Percentiles rank a stretch among this genome's conserved stretches.
phyloP scores from a whole-genome alignment of 2,329 filamentous ascomycete genomes.

The Gnomoniopsis sp. region DNA sequence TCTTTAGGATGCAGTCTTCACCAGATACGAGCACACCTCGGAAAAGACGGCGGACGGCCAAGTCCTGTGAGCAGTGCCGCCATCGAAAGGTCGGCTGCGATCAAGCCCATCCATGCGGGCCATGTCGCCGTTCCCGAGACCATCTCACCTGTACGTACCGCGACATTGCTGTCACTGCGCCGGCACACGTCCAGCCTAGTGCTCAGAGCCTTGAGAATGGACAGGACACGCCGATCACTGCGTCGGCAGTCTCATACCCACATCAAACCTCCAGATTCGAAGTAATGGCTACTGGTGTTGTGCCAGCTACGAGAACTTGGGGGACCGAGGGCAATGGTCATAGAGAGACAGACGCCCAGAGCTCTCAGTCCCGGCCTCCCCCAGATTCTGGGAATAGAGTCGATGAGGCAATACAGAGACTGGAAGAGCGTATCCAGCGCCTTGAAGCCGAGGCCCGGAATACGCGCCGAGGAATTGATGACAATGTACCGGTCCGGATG shows the following conservation, averaged over 20 bases:
- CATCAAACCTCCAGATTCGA: neutral
- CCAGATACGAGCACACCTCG: neutral
- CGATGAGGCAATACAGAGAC: neutral
- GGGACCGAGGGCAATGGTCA: neutral
- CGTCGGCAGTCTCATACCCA: neutral
- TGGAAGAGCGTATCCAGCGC: neutral
- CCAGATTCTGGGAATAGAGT: neutral
- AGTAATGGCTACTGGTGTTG: neutral
- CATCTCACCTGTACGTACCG: conserved; percentile 1
- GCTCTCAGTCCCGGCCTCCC: neutral
- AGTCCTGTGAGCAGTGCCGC: conserved; percentile 8
- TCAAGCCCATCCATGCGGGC: conserved; percentile 1
- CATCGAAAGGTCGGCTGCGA: conserved; percentile 8
- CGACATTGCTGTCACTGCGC: neutral
- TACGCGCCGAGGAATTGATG: neutral
- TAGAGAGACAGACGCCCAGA: neutral
- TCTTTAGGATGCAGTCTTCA: neutral
- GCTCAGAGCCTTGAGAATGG: too few species aligned
- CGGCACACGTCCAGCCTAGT: neutral
- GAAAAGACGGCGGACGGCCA: neutral
- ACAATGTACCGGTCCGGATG: neutral
- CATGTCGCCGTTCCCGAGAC: neutral
- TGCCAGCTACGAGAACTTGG: neutral
- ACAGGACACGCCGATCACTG: neutral
- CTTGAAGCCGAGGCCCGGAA: neutral